Conservation (phyloP, 257 asterid species). For the Solanum tarapatanum region DNA sequence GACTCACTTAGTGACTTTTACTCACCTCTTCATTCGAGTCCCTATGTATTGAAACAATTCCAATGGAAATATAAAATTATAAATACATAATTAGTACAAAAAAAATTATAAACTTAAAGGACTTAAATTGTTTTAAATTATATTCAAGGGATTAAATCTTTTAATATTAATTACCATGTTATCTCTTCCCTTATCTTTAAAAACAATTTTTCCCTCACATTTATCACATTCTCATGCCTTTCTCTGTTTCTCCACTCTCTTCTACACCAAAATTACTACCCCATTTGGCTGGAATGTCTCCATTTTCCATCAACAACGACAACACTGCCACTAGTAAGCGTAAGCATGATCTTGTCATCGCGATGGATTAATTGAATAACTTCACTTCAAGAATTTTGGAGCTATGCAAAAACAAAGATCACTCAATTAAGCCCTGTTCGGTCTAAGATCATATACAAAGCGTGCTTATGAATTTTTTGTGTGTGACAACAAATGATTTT, state of each 20-base stretch:
- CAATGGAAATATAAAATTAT: background rate
- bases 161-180: background rate
- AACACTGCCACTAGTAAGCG: slow-evolving; percentile 28
- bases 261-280: background rate
- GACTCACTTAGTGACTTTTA: background rate
- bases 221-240: background rate
- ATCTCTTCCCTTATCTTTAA: background rate
- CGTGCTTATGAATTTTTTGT: background rate
- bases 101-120: background rate
- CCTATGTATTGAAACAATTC: no score
- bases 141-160: background rate
- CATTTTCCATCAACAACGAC: background rate
- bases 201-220: background rate
- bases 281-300: background rate
- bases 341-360: slow-evolving; percentile 49
- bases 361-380: slow-evolving; percentile 22
- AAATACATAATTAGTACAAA: background rate
- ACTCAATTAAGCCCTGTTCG: background rate
- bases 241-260: background rate
- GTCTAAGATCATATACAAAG: background rate
- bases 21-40: background rate
- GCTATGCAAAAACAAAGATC: slow-evolving; percentile 20
- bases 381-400: slow-evolving; percentile 23
- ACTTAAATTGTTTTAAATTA: background rate
- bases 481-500: background rate